Percentiles rank a stretch among this genome's conserved stretches.
These are phyloP conservation scores for Trypanosoma avium DNA, from an alignment of 208 protist species.

Conservation along the genomic window DNA sequence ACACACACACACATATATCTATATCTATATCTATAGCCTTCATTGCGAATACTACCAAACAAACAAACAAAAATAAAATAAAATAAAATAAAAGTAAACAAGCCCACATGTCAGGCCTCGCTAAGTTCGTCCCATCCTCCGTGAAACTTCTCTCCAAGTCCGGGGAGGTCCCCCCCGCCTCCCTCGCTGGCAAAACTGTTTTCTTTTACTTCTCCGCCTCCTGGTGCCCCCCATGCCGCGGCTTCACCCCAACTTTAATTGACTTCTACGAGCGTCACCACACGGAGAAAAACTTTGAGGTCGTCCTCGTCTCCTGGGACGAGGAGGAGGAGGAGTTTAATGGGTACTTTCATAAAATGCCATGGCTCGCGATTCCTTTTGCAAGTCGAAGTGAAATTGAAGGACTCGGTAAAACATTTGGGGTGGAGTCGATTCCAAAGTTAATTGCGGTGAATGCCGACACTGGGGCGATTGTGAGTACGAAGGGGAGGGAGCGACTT, in stretches of 20 bases:
- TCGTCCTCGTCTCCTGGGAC: constrained; percentile 82
- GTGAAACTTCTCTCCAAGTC: constrained; percentile 45
- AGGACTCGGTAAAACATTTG: constrained; percentile 50
- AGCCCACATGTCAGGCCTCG: constrained; percentile 78
- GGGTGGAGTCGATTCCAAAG: constrained; percentile 78
- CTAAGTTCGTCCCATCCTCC: constrained; percentile 59
- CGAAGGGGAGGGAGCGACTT: constrained; percentile 48
- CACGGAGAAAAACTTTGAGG: constrained; percentile 82
- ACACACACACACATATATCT: not conserved
- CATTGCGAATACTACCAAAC: constrained; percentile 4
- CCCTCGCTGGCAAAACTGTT: constrained; percentile 59
- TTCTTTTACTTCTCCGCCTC: constrained; percentile 93
- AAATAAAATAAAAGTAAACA: too few species aligned
- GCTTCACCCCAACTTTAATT: constrained; percentile 85
- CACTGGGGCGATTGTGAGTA: constrained; percentile 72
- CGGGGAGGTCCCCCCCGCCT: constrained; percentile 30
- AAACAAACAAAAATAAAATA: constrained; percentile 7
- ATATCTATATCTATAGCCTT: too few species aligned
- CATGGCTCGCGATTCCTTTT: constrained; percentile 79
- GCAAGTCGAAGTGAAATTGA: constrained; percentile 38
- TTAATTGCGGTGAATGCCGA: constrained; percentile 76
- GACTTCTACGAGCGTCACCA: constrained; percentile 83
- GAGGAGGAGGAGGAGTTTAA: constrained; percentile 72
- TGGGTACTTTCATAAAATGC: constrained; percentile 82
- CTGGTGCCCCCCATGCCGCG: constrained; percentile 94